phyloP scores from a whole-genome alignment of 768 basidiomycete genomes.

The Mycena pura region DNA sequence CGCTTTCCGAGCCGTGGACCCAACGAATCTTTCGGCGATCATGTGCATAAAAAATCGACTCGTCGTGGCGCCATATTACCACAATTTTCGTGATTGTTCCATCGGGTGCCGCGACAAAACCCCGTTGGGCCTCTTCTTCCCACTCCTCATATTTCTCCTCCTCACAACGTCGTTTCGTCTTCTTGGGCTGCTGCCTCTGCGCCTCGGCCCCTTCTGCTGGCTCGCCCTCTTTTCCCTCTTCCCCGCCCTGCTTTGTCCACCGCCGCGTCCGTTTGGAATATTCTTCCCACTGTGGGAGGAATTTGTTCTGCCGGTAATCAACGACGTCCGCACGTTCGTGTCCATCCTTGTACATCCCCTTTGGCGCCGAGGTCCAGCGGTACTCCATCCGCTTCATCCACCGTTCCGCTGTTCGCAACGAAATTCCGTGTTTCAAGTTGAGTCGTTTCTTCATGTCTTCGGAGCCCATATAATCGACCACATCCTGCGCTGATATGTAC shows the following conservation, averaged over 20 bases:
- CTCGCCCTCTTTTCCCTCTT: neutral
- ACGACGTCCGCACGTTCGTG: too few relatives aligned
- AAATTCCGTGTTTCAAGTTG: too few relatives aligned
- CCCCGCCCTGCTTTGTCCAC: neutral
- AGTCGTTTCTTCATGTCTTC: too few relatives aligned
- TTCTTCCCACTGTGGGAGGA: too few relatives aligned
- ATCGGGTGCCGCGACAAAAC: neutral
- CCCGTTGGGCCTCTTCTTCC: neutral
- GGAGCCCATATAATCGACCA: too few relatives aligned
- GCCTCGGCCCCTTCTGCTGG: neutral
- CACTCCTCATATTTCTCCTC: too few relatives aligned
- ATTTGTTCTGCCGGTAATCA: too few relatives aligned
- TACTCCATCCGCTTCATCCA: too few relatives aligned
- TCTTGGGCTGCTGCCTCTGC: neutral
- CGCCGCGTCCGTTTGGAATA: constrained; percentile 13
- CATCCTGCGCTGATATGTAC: too few relatives aligned
- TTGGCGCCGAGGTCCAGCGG: too few relatives aligned
- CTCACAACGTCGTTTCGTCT: neutral
- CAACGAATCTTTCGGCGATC: constrained; percentile 33
- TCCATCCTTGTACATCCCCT: too few relatives aligned
- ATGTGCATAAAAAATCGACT: constrained; percentile 42
- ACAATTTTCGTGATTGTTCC: constrained; percentile 16
- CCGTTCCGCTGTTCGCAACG: too few relatives aligned
- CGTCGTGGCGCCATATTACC: constrained; percentile 35
- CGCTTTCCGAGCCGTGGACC: constrained; percentile 26